These are phyloP conservation scores for Turritis glabra DNA, from an alignment of 345 rosid genomes.

Conservation along the genomic window DNA sequence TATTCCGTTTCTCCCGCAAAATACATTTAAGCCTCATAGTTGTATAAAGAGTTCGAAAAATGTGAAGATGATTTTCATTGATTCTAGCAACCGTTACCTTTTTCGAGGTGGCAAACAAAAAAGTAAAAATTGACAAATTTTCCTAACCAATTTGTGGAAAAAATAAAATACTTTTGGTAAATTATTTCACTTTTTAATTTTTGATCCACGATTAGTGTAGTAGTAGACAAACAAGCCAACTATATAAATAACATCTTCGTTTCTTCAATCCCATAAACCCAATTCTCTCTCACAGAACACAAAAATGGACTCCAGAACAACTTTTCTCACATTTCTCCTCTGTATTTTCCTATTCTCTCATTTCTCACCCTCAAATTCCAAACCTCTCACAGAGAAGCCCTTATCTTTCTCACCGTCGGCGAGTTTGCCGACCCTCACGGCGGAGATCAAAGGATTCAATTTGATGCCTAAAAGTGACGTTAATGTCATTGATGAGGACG, in stretches of 20 bases:
- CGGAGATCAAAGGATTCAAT: slow-evolving; percentile 61
- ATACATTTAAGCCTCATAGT: no score
- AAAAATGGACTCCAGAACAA: slow-evolving; percentile 28
- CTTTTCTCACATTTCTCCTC: slow-evolving; percentile 32
- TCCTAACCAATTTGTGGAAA: not conserved
- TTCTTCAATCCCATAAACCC: slow-evolving; percentile 14
- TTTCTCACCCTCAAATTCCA: slow-evolving; percentile 15
- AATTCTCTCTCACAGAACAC: not conserved
- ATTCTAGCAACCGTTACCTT: slow-evolving; percentile 22
- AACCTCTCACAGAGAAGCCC: slow-evolving; percentile 19
- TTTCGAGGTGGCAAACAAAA: slow-evolving; percentile 35
- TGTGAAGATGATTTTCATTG: slow-evolving; percentile 6
- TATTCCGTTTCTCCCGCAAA: no score
- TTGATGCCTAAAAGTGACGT: slow-evolving; percentile 46
- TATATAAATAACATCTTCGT: slow-evolving; percentile 25
- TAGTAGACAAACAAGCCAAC: slow-evolving; percentile 13
- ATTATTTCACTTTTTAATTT: not conserved
- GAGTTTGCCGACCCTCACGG: slow-evolving; percentile 36
- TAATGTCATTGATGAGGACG: slow-evolving; percentile 33
- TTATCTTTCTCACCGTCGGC: slow-evolving; percentile 34
- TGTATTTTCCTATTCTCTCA: slow-evolving; percentile 22
- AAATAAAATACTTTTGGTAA: not conserved
- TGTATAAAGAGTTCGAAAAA: not conserved
- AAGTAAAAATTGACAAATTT: not conserved
- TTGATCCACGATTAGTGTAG: not conserved